Percentiles rank a stretch among this genome's conserved stretches.
Conservation (phyloP, 2,329 filamentous ascomycete species). For the Neonectria magnoliae region DNA sequence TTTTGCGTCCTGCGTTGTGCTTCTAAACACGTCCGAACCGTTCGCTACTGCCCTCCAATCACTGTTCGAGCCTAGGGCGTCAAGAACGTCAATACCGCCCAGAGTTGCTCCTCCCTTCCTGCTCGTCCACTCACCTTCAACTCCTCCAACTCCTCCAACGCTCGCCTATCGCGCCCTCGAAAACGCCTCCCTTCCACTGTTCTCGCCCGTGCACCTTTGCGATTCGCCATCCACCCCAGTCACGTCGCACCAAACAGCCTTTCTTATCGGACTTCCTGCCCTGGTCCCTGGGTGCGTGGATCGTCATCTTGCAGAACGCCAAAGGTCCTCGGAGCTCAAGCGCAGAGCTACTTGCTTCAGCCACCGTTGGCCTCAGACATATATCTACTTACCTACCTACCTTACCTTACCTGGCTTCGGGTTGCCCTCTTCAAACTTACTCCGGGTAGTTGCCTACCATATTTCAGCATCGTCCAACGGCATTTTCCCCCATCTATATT, state of each 20-base stretch:
- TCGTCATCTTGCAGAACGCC: conserved; percentile 18
- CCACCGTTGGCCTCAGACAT: conserved; percentile 9
- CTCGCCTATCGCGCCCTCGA: conserved; percentile 22
- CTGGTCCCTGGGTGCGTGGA: conserved; percentile 12
- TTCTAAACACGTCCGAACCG: conserved; percentile 8
- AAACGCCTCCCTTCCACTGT: conserved; percentile 1
- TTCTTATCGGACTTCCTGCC: conserved; percentile 16
- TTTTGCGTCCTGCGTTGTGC: conserved; percentile 1
- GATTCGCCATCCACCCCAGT: conserved; percentile 11
- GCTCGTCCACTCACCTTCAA: conserved; percentile 1
- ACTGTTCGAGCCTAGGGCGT: background rate
- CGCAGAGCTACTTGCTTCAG: conserved; percentile 5
- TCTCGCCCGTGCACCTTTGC: conserved; percentile 16
- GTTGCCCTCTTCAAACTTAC: background rate
- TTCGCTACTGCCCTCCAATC: conserved; percentile 19
- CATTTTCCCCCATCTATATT: background rate
- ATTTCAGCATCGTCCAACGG: conserved; percentile 8
- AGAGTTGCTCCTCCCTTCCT: conserved; percentile 3
- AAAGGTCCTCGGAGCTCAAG: conserved; percentile 5
- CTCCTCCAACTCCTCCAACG: background rate
- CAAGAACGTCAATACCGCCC: background rate
- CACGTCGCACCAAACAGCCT: conserved; percentile 5
- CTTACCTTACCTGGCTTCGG: conserved; percentile 1
- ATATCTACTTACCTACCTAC: background rate
- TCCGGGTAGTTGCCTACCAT: conserved; percentile 6